Conservation (phyloP, 257 asterid genomes). For the Gynochthodes officinalis region DNA sequence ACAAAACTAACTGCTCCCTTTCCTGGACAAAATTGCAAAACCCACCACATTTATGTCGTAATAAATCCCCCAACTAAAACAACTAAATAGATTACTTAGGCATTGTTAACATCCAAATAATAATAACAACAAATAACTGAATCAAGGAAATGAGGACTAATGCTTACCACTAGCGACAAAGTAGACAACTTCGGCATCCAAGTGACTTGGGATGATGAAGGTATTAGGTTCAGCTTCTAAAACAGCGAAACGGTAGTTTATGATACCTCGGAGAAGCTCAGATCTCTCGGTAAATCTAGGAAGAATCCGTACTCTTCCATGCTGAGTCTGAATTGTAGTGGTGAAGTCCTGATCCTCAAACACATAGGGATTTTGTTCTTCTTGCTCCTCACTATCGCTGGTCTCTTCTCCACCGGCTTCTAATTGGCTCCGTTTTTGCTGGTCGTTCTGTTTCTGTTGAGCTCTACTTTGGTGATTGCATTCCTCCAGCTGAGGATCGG, state of each 20-base stretch:
- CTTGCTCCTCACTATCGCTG: not conserved
- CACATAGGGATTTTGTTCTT: conserved; percentile 40
- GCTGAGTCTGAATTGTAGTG: conserved; percentile 36
- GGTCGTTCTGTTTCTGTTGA: too few relatives aligned
- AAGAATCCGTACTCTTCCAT: conserved; percentile 57
- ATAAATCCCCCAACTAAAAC: not conserved
- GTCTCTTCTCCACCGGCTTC: not conserved
- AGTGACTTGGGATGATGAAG: conserved; percentile 55
- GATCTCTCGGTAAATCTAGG: conserved; percentile 57
- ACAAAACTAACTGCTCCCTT: conserved; percentile 46
- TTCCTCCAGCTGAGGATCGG: too few relatives aligned
- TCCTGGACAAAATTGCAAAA: conserved; percentile 30
- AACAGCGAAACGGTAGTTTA: conserved; percentile 47
- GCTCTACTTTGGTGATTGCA: too few relatives aligned
- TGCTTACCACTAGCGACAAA: conserved; percentile 31
- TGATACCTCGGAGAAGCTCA: conserved; percentile 49
- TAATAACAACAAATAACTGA: too few relatives aligned
- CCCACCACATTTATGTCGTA: too few relatives aligned
- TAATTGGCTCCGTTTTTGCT: not conserved
- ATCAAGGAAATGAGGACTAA: not conserved
- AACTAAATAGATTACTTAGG: too few relatives aligned
- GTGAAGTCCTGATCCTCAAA: conserved; percentile 53
- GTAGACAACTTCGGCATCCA: conserved; percentile 54
- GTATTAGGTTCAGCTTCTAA: conserved; percentile 68
- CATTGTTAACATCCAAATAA: not conserved